Conservation (phyloP, 2,329 filamentous ascomycete species). For the Aspergillus pseudoglaucus region DNA sequence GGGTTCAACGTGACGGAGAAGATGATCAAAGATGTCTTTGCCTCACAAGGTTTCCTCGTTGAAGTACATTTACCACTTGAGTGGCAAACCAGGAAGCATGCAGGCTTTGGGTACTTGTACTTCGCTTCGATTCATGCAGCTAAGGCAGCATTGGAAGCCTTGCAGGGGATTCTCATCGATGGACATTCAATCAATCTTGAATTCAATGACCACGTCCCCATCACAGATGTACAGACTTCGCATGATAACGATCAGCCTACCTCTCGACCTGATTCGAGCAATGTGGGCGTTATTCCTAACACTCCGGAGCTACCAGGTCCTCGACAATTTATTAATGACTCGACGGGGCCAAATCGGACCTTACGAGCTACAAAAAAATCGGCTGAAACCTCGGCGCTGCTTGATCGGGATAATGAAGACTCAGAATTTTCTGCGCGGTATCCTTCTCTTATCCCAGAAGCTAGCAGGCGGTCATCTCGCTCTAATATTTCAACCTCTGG, state of each 20-base stretch:
- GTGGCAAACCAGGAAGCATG: constrained; percentile 26
- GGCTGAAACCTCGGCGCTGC: constrained; percentile 13
- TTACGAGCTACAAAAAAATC: neutral
- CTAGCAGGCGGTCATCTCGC: constrained; percentile 2
- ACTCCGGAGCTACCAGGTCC: neutral
- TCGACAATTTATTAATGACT: neutral
- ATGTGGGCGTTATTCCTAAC: neutral
- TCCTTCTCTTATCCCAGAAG: constrained; percentile 26
- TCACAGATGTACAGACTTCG: constrained; percentile 7
- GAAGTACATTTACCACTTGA: constrained; percentile 31
- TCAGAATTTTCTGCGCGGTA: constrained; percentile 27
- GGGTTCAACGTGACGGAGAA: constrained; percentile 31
- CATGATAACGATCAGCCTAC: neutral
- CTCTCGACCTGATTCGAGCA: neutral
- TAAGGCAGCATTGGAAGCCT: constrained; percentile 28
- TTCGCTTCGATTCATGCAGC: constrained; percentile 32
- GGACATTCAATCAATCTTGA: constrained; percentile 37
- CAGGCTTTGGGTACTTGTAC: constrained; percentile 35
- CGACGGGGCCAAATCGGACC: neutral
- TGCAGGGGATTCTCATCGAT: constrained; percentile 33
- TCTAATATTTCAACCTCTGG: constrained; percentile 4
- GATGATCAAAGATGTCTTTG: constrained; percentile 31
- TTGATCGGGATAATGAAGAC: constrained; percentile 27
- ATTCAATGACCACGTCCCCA: constrained; percentile 25
- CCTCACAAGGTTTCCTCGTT: constrained; percentile 31